Evolutionary conservation across 129 eudicot species (phyloP).

Genomic region (Tagetes erecta): DNA sequence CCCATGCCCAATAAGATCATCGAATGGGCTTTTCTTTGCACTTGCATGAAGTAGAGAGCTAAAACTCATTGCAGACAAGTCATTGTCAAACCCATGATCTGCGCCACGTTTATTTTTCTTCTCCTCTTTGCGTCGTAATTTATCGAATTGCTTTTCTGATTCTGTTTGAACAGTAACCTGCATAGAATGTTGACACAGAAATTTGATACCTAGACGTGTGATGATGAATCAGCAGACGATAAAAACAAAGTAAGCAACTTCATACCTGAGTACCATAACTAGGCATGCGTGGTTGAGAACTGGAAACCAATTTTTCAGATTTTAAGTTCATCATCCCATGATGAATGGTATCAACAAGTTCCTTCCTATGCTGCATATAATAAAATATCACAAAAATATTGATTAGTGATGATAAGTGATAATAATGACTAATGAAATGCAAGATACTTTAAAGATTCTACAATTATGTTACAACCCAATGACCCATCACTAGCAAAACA

Average conservation of each 20-base stretch:
- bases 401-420: slow-evolving; percentile 22
- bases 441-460: slow-evolving; percentile 14
- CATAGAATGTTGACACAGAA: background rate
- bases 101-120: slow-evolving; percentile 76
- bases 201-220: slow-evolving; percentile 18
- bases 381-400: slow-evolving; percentile 2
- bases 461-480: slow-evolving; percentile 7
- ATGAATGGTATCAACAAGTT: slow-evolving; percentile 74
- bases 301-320: slow-evolving; percentile 68
- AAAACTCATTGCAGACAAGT: slow-evolving; percentile 59
- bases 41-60: slow-evolving; percentile 91
- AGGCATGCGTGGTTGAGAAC: slow-evolving; percentile 72
- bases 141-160: slow-evolving; percentile 79
- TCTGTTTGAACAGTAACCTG: slow-evolving; percentile 98
- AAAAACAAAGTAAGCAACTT: slow-evolving; percentile 11
- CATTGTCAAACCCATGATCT: slow-evolving; percentile 73
- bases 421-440: slow-evolving; percentile 2
- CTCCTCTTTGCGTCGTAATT: slow-evolving; percentile 97
- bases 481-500: slow-evolving; percentile 9
- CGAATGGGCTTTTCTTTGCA: slow-evolving; percentile 75
- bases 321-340: slow-evolving; percentile 75
- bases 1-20: slow-evolving; percentile 85
- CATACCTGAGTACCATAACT: slow-evolving; percentile 95
- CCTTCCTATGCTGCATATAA: slow-evolving; percentile 79
- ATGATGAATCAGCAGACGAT: slow-evolving; percentile 15